These are phyloP conservation scores for Acacia confusa DNA, from an alignment of 306 rosid genomes.

Conservation along the genomic window DNA sequence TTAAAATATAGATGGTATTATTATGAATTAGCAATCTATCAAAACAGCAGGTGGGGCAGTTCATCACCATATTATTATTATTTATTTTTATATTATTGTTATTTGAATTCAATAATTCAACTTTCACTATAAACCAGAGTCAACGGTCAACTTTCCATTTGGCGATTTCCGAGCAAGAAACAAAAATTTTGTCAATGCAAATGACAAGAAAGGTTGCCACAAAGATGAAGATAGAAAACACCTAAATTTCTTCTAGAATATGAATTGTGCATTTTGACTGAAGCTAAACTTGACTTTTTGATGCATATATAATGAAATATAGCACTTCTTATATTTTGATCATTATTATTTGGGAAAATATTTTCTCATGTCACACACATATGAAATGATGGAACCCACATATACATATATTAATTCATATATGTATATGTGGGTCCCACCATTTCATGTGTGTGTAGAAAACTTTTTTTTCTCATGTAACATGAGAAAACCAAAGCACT, in stretches of 20 bases:
- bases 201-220: not conserved
- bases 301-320: not conserved
- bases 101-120: not conserved
- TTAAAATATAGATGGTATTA: not conserved
- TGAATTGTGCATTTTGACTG: not conserved
- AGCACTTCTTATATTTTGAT: not conserved
- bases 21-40: not conserved
- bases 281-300: not conserved
- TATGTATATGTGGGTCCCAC: too few relatives aligned
- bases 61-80: not conserved
- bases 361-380: too few relatives aligned
- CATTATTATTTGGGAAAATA: not conserved
- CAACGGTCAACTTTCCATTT: not conserved
- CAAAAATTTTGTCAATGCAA: not conserved
- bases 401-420: too few relatives aligned
- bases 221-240: not conserved
- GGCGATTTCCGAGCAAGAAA: not conserved
- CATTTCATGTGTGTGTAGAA: too few relatives aligned
- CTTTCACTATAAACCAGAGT: not conserved
- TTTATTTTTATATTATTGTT: too few relatives aligned
- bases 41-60: not conserved
- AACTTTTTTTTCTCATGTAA: too few relatives aligned
- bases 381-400: too few relatives aligned
- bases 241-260: not conserved
- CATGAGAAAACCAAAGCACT: too few relatives aligned